These are phyloP conservation scores for Vairimorpha ceranae DNA, from an alignment of 371 early-diverging fungal genomes.

Conservation along the genomic window DNA sequence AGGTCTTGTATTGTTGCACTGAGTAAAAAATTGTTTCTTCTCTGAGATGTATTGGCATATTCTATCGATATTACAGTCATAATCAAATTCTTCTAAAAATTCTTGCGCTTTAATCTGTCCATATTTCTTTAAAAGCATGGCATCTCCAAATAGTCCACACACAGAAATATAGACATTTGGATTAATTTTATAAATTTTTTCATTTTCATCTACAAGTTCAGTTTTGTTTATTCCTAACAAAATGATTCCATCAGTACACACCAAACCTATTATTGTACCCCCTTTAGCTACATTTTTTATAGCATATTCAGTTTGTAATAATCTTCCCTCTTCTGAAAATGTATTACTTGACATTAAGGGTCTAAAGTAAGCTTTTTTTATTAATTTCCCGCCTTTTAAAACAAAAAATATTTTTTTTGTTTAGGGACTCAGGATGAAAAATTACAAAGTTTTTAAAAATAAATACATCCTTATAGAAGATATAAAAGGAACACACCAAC, in stretches of 20 bases:
- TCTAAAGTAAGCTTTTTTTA: not conserved
- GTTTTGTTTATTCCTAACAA: conserved; percentile 91
- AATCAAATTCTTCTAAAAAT: conserved; percentile 74
- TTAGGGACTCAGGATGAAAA: conserved; percentile 42
- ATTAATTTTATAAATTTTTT: conserved; percentile 77
- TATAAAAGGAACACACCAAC: conserved; percentile 47
- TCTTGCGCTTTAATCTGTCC: conserved; percentile 77
- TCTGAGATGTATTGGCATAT: conserved; percentile 85
- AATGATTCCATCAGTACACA: conserved; percentile 79
- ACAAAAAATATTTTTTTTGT: not conserved
- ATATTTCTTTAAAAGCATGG: conserved; percentile 84
- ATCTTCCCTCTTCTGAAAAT: conserved; percentile 71
- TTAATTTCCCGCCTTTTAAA: not conserved
- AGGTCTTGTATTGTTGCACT: conserved; percentile 91
- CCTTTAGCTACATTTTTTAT: conserved; percentile 97
- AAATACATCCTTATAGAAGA: conserved; percentile 63
- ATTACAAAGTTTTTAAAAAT: conserved; percentile 58
- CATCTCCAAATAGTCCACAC: conserved; percentile 93
- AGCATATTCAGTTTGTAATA: conserved; percentile 98
- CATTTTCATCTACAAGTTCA: conserved; percentile 65
- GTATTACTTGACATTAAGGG: conserved; percentile 3
- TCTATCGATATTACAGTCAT: conserved; percentile 78
- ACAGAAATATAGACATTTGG: conserved; percentile 83
- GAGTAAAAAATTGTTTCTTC: conserved; percentile 94
- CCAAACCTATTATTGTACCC: conserved; percentile 83